Evolutionary conservation across 2,329 filamentous ascomycete genomes (phyloP).

Genomic region (Keithomyces neogunnii): DNA sequence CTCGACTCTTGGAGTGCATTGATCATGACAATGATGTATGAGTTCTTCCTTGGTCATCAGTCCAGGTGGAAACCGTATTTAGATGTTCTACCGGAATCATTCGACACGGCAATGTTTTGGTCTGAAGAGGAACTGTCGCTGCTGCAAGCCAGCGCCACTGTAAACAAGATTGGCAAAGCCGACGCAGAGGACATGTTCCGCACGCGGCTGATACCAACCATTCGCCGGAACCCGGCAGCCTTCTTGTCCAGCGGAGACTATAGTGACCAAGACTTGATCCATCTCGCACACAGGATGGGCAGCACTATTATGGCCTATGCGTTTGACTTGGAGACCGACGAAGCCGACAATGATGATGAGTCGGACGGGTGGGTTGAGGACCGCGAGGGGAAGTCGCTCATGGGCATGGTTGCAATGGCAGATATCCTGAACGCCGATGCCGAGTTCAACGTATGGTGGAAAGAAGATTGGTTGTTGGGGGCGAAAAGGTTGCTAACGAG

Average conservation of each 20-base stretch:
- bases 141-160: slow-evolving; percentile 70
- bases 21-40: slow-evolving; percentile 76
- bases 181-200: slow-evolving; percentile 64
- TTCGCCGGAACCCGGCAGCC: slow-evolving; percentile 34
- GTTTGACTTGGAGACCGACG: slow-evolving; percentile 63
- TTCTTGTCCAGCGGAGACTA: slow-evolving; percentile 30
- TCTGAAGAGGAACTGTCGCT: slow-evolving; percentile 56
- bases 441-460: slow-evolving; percentile 62
- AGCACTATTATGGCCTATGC: slow-evolving; percentile 89
- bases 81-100: slow-evolving; percentile 59
- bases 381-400: slow-evolving; percentile 46
- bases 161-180: slow-evolving; percentile 65
- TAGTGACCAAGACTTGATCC: slow-evolving; percentile 36
- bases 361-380: slow-evolving; percentile 60
- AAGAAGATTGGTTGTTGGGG: neutral
- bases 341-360: slow-evolving; percentile 50
- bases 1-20: slow-evolving; percentile 48
- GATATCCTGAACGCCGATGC: slow-evolving; percentile 87
- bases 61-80: slow-evolving; percentile 77
- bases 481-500: neutral
- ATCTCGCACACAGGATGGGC: slow-evolving; percentile 68
- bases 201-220: slow-evolving; percentile 39
- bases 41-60: slow-evolving; percentile 47
- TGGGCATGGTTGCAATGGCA: slow-evolving; percentile 87
- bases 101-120: slow-evolving; percentile 93